These are phyloP conservation scores for Suillus lakei DNA, from an alignment of 768 basidiomycete genomes.

Conservation along the genomic window DNA sequence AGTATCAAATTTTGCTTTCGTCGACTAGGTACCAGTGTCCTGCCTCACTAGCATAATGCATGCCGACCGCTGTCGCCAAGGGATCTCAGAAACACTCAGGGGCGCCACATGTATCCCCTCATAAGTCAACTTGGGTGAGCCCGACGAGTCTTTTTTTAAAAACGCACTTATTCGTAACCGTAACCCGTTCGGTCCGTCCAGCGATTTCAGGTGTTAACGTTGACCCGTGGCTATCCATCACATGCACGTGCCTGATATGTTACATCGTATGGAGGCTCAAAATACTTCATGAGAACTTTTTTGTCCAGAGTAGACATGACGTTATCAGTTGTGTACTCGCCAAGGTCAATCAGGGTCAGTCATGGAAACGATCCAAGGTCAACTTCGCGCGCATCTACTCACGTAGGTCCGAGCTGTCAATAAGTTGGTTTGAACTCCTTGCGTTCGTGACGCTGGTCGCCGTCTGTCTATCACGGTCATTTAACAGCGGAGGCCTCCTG, in stretches of 20 bases:
- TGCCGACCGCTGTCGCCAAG: neutral
- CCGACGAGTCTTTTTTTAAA: neutral
- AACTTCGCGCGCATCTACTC: neutral
- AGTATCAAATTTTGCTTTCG: no score
- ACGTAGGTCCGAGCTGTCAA: slow-evolving; percentile 3
- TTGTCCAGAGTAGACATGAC: neutral
- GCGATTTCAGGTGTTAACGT: neutral
- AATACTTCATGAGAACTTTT: slow-evolving; percentile 2
- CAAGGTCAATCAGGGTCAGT: neutral
- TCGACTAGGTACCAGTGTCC: neutral
- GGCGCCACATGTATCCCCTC: neutral
- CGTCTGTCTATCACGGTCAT: neutral
- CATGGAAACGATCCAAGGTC: neutral
- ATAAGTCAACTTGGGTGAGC: no score
- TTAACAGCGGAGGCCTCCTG: neutral
- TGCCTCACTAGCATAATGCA: neutral
- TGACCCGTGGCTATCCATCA: neutral
- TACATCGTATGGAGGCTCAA: neutral
- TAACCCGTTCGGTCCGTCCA: neutral
- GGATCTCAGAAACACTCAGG: neutral
- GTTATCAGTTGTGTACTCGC: neutral
- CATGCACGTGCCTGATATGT: neutral
- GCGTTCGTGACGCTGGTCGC: neutral
- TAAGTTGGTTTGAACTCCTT: neutral
- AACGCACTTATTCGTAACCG: neutral